A percentile compares a stretch with the other conserved stretches of the same genome.
Evolutionary conservation across 176 grass and related monocot genomes (phyloP).

Genomic region (Avena eriantha): DNA sequence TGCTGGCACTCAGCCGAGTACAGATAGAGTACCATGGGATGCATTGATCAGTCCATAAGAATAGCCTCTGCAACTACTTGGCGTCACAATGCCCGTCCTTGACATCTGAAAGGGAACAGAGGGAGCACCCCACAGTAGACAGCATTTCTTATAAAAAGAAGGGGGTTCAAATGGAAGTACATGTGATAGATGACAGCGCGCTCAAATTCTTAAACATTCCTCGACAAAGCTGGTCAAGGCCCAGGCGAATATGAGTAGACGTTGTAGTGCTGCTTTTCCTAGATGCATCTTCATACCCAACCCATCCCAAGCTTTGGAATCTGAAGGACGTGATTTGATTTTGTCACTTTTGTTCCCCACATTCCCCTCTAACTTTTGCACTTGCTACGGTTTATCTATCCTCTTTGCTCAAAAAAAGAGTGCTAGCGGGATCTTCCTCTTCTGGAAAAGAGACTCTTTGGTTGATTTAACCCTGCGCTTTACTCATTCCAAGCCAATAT

Average conservation of each 20-base stretch:
- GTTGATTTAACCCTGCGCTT: slow-evolving; percentile 44
- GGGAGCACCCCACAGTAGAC: background rate
- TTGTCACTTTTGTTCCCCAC: slow-evolving; percentile 48
- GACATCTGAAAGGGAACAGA: slow-evolving; percentile 34
- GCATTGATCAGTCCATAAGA: slow-evolving; percentile 38
- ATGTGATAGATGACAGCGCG: background rate
- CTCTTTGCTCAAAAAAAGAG: slow-evolving; percentile 49
- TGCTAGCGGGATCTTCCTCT: slow-evolving; percentile 33
- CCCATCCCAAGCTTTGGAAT: slow-evolving; percentile 28
- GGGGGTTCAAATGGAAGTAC: background rate
- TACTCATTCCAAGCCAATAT: slow-evolving; percentile 10
- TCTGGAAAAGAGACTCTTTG: slow-evolving; percentile 41
- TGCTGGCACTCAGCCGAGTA: background rate
- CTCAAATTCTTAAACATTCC: slow-evolving; percentile 10
- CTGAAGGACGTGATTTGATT: slow-evolving; percentile 52
- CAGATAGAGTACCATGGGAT: background rate
- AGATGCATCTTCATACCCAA: slow-evolving; percentile 12
- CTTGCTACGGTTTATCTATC: slow-evolving; percentile 25
- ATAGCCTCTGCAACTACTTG: slow-evolving; percentile 19
- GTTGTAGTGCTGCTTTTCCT: slow-evolving; percentile 35
- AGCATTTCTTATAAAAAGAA: background rate
- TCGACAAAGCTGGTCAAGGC: slow-evolving; percentile 70
- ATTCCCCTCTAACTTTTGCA: slow-evolving; percentile 19
- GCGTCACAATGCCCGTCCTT: slow-evolving; percentile 15
- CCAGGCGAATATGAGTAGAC: slow-evolving; percentile 37